phyloP scores from a whole-genome alignment of 2,329 filamentous ascomycete genomes.

The Beauveria sp. region DNA sequence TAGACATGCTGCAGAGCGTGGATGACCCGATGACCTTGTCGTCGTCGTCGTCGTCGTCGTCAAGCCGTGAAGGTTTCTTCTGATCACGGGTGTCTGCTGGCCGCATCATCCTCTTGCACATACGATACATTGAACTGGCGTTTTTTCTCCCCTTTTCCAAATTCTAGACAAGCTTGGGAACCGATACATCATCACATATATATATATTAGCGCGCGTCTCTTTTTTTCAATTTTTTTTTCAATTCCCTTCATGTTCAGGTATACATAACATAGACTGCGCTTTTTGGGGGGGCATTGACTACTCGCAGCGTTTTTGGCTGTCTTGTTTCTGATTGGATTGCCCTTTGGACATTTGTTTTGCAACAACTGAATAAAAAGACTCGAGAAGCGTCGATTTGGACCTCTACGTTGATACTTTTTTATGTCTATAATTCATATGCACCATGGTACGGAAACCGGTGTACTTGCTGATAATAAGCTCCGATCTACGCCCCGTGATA shows the following conservation, averaged over 20 bases:
- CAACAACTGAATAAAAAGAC: no score
- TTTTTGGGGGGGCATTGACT: not conserved
- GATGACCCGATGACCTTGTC: no score
- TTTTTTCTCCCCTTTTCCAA: not conserved
- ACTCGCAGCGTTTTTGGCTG: not conserved
- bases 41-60: not conserved
- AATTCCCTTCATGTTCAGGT: not conserved
- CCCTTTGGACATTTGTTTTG: not conserved
- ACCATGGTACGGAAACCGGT: no score
- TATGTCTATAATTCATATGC: no score
- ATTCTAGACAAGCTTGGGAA: not conserved
- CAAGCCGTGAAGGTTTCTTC: not conserved
- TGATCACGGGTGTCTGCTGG: not conserved
- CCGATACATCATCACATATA: not conserved
- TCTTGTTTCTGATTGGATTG: not conserved
- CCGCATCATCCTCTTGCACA: not conserved
- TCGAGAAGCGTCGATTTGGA: no score
- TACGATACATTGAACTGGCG: not conserved
- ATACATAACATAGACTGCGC: not conserved
- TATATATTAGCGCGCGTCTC: not conserved
- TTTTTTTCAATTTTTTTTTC: not conserved
- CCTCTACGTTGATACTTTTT: no score
- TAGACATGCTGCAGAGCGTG: slow-evolving; percentile 49
- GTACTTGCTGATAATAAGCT: no score
- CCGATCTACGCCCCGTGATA: no score